Conservation (phyloP, 306 rosid species). For the Acacia confusa region DNA sequence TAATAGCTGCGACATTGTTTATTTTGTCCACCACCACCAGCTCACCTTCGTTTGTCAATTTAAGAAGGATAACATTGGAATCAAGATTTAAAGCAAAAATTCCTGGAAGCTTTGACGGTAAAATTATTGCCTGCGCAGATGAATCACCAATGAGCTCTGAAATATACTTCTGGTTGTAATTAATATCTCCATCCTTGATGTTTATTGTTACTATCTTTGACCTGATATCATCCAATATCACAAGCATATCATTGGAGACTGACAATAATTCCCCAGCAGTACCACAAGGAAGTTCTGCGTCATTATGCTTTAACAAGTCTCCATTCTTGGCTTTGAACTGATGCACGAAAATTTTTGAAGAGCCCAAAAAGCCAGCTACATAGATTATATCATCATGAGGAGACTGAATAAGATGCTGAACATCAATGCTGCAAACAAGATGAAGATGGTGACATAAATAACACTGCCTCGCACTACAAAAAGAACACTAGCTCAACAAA, state of each 20-base stretch:
- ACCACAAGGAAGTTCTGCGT: constrained; percentile 53
- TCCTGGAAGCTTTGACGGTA: constrained; percentile 74
- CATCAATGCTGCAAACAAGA: constrained; percentile 67
- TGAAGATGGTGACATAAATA: constrained; percentile 42
- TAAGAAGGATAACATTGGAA: constrained; percentile 48
- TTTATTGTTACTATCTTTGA: constrained; percentile 64
- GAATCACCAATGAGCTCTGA: constrained; percentile 54
- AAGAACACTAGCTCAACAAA: constrained; percentile 19
- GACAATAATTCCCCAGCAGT: constrained; percentile 68
- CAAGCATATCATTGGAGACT: constrained; percentile 67
- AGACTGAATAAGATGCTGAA: constrained; percentile 71
- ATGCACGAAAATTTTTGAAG: constrained; percentile 62
- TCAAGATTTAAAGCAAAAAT: constrained; percentile 61
- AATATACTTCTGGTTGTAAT: constrained; percentile 52
- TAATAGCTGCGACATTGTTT: constrained; percentile 52
- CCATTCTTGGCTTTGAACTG: constrained; percentile 69
- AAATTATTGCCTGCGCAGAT: constrained; percentile 53
- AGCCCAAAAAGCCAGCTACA: constrained; percentile 66
- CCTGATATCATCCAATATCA: constrained; percentile 62
- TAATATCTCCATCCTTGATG: constrained; percentile 63
- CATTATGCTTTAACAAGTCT: constrained; percentile 62
- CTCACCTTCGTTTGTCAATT: constrained; percentile 64
- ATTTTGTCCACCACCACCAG: constrained; percentile 71
- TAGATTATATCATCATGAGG: constrained; percentile 50
- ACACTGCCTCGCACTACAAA: constrained; percentile 13